Evolutionary conservation across 2,329 filamentous ascomycete genomes (phyloP).

Genomic region (Aspergillus sp.): DNA sequence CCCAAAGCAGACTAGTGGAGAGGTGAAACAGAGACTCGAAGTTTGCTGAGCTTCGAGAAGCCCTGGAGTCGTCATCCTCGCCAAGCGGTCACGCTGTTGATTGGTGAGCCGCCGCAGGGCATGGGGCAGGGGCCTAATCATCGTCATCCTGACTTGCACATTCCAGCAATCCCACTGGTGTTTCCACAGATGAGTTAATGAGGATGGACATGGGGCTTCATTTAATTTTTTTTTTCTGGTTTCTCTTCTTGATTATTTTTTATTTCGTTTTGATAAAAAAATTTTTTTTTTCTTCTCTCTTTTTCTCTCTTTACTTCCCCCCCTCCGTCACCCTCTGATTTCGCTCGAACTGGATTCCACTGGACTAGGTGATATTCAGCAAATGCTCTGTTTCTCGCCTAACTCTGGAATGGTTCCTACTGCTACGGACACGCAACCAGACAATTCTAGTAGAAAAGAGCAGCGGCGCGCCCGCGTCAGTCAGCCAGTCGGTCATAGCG

Average conservation of each 20-base stretch:
- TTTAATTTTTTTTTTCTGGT: not conserved
- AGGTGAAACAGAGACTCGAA: constrained; percentile 20
- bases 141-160: constrained; percentile 10
- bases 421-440: not conserved
- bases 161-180: constrained; percentile 7
- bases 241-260: not conserved
- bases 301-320: too few relatives aligned
- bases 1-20: constrained; percentile 13
- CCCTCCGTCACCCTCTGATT: not conserved
- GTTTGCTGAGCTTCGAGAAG: constrained; percentile 24
- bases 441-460: not conserved
- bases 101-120: not conserved
- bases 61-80: constrained; percentile 24
- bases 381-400: constrained; percentile 4
- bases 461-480: not conserved
- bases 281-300: not conserved
- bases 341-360: not conserved
- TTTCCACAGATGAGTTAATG: constrained; percentile 16
- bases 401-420: not conserved
- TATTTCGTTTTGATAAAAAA: not conserved
- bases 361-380: constrained; percentile 10
- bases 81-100: not conserved
- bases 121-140: constrained; percentile 12
- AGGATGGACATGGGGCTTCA: constrained; percentile 15
- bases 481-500: not conserved